Percentiles rank a stretch among this genome's conserved stretches.
phyloP scores from a whole-genome alignment of 129 eudicot species.

The Centrapalus pauciflorus region DNA sequence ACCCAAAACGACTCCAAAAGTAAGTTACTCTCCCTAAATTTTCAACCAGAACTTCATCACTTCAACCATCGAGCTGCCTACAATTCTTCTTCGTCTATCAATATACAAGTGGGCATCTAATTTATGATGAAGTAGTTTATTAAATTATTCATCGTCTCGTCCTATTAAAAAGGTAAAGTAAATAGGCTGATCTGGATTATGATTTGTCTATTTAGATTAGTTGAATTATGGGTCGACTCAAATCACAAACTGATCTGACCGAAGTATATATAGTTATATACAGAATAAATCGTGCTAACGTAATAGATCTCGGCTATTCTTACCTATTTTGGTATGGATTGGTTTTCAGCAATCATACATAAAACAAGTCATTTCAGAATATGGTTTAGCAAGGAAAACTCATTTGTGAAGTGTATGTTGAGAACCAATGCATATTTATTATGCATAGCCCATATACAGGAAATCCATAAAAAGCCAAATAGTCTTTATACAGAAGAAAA shows the following conservation, averaged over 20 bases:
- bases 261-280: background rate
- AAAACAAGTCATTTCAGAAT: background rate
- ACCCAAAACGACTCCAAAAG: background rate
- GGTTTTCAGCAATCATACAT: background rate
- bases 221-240: background rate
- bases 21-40: background rate
- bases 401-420: background rate
- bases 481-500: background rate
- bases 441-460: background rate
- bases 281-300: background rate
- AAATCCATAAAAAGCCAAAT: background rate
- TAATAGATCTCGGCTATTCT: background rate
- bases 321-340: background rate
- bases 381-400: background rate
- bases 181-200: background rate
- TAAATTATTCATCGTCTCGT: background rate
- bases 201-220: background rate
- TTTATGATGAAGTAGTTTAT: background rate
- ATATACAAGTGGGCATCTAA: background rate
- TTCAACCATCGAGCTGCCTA: background rate
- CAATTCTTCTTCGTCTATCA: background rate
- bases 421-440: background rate
- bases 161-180: background rate
- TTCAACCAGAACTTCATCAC: background rate
- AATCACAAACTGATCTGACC: background rate